A percentile compares a stretch with the other conserved stretches of the same genome.
These are phyloP conservation scores for Fusarium metavorans DNA, from an alignment of 2,329 filamentous ascomycete genomes.

Conservation along the genomic window DNA sequence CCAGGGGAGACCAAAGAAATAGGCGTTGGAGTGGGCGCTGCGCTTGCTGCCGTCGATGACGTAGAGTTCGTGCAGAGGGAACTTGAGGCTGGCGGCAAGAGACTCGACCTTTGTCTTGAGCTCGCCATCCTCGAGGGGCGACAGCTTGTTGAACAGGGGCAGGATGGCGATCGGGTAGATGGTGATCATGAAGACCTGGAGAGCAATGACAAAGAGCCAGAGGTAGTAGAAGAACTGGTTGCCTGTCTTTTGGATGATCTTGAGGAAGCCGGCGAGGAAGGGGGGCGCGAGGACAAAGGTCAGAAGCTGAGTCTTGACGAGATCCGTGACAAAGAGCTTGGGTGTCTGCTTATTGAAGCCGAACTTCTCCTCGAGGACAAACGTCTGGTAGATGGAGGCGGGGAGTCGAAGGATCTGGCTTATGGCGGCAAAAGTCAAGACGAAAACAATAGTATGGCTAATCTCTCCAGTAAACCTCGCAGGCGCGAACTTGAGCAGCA, in stretches of 20 bases:
- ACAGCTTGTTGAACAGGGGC: slow-evolving; percentile 98
- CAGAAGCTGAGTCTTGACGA: slow-evolving; percentile 90
- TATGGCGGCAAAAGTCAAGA: slow-evolving; percentile 86
- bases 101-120: slow-evolving; percentile 90
- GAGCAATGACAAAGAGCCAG: slow-evolving; percentile 89
- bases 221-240: slow-evolving; percentile 98
- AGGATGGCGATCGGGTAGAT: slow-evolving; percentile 96
- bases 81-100: slow-evolving; percentile 85
- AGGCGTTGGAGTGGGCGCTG: slow-evolving; percentile 88
- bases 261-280: slow-evolving; percentile 90
- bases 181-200: slow-evolving; percentile 95
- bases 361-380: slow-evolving; percentile 95
- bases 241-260: slow-evolving; percentile 94
- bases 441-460: slow-evolving; percentile 90
- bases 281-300: slow-evolving; percentile 84
- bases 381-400: slow-evolving; percentile 89
- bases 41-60: slow-evolving; percentile 94
- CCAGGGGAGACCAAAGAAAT: slow-evolving; percentile 98
- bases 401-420: slow-evolving; percentile 85
- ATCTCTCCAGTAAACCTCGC: slow-evolving; percentile 90
- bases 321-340: slow-evolving; percentile 87
- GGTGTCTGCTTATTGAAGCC: slow-evolving; percentile 99
- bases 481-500: slow-evolving; percentile 81
- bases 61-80: slow-evolving; percentile 91
- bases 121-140: slow-evolving; percentile 86